Base-by-base conservation (phyloP, 441 rosid species). In the Bruguiera hainesii region DNA sequence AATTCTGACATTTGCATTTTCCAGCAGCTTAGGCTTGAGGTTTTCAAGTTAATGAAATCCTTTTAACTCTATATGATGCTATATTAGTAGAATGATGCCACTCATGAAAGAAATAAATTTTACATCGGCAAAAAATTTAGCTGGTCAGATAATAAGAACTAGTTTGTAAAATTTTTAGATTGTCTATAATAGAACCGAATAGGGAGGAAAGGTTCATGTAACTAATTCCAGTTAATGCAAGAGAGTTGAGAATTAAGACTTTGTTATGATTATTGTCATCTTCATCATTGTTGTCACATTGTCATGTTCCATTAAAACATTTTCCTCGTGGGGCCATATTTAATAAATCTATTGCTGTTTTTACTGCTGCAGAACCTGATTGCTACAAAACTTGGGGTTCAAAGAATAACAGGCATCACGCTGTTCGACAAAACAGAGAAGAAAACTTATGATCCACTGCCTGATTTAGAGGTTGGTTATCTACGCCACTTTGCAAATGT, bases 301-400 rank as follows among this genome's bases (percentile, higher is more conserved):
- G 48, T 39, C 4, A 37, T 9, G 42, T 13, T 8, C 3, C 2
- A 10, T 37, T 9, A 9, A 9, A 39, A 13, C 18, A 42, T 42
- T 42, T 42, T 42, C 48, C 48, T 13, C 3, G 18, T 11, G 48
- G 48, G 18, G 15, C 1, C 13, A 8, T 39, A 42, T 42, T 0
- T 1, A 0, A 13, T 42, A 42, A 42, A 13, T 3, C 48, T 42
- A 42, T 42, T 42, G 42, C 5, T 11, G 16, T 0, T 42, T 75
- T 72, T 31, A 26, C 39, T 76, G 48, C 10, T 85, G 81, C 89
- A 95, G 98, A 90, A 87, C 76, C 82, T 90, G 52, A 87, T 90
- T 70, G 96, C 99, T 28, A 82, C 85, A 11, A 90, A 83, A 76
- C 92, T 89, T 21, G 99, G 99, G 67, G 90, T 90, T 69, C 98